Evolutionary conservation across 1,284 basidiomycete species (phyloP).

Genomic region (Sporisorium scitamineum): DNA sequence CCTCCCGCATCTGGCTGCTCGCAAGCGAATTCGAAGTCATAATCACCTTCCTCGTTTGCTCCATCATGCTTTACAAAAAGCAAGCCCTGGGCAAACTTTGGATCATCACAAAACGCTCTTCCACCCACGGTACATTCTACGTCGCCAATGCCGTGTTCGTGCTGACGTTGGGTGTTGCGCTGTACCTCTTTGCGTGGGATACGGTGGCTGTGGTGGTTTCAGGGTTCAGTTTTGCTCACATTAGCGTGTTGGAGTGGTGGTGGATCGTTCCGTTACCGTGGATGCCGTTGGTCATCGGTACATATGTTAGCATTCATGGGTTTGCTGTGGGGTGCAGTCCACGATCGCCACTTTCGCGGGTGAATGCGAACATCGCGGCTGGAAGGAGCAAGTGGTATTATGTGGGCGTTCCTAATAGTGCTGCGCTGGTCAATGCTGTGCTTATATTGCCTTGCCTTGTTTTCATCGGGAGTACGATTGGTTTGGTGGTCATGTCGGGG

Average conservation of each 20-base stretch:
- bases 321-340: slow-evolving; percentile 26
- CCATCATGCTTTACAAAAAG: slow-evolving; percentile 33
- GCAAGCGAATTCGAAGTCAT: slow-evolving; percentile 21
- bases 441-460: slow-evolving; percentile 16
- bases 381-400: slow-evolving; percentile 9
- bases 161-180: slow-evolving; percentile 12
- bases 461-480: slow-evolving; percentile 9
- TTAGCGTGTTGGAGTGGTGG: slow-evolving; percentile 9
- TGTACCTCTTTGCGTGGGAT: slow-evolving; percentile 22
- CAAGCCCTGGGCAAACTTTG: slow-evolving; percentile 21
- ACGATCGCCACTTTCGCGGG: slow-evolving; percentile 2
- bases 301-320: slow-evolving; percentile 30
- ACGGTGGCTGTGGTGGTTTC: not conserved
- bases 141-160: slow-evolving; percentile 35
- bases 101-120: slow-evolving; percentile 22
- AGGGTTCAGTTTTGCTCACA: not conserved
- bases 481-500: slow-evolving; percentile 1
- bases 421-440: slow-evolving; percentile 4
- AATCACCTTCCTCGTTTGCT: slow-evolving; percentile 21
- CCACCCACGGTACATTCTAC: slow-evolving; percentile 13
- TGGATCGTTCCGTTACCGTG: slow-evolving; percentile 42
- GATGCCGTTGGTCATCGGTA: slow-evolving; percentile 13
- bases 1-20: slow-evolving; percentile 13
- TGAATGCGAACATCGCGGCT: not conserved
- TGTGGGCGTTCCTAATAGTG: slow-evolving; percentile 3